Evolutionary conservation across 1,284 basidiomycete species (phyloP), one percentile per base, ranked within the genome.

Genomic region (Meira miltonrushii): DNA sequence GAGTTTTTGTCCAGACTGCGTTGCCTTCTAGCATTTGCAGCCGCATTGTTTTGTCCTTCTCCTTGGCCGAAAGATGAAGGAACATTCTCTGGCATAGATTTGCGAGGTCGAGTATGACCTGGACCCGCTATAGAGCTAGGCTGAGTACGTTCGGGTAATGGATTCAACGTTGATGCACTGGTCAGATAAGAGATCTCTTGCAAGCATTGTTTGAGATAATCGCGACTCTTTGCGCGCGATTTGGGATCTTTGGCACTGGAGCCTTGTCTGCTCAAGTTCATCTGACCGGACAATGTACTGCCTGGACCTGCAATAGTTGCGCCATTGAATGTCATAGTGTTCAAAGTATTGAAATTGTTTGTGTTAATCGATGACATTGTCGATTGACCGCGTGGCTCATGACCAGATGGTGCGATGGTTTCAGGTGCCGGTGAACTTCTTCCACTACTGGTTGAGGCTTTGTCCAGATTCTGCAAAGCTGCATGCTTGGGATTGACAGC

Each of bases 131-230:
- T 55, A 28, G 55, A 39, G 63, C 47, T 57, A 13, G 58, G 23
- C 60, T 17, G 49, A 33, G 68, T 61, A 17, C 71, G 61, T 47
- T 72, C 68, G 0, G 68, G 62, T 39, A 99, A 83, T 39, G 94
- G 95, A 78, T 99, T 99, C 82, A 98, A 87, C 2, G 94, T 93
- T 76, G 94, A 89, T 1, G 92, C 87, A 1, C 92, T 96, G 0
- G 94, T 99, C 55, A 99, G 82, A 79, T 99, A 98, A 8, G 91
- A 90, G 69, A 98, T 91, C 82, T 98, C 94, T 81, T 97, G 94
- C 39, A 98, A 82, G 80, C 95, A 95, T 80, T 98, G 94, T 80
- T 98, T 97, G 68, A 99, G 84, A 79, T 97, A 99, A 65, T 98
- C 95, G 59, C 93, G 84, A 81, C 91, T 94, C 65, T 91, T 85